Base-by-base conservation (phyloP, 148 eudicot species). In the Rhododendron mucronatum region DNA sequence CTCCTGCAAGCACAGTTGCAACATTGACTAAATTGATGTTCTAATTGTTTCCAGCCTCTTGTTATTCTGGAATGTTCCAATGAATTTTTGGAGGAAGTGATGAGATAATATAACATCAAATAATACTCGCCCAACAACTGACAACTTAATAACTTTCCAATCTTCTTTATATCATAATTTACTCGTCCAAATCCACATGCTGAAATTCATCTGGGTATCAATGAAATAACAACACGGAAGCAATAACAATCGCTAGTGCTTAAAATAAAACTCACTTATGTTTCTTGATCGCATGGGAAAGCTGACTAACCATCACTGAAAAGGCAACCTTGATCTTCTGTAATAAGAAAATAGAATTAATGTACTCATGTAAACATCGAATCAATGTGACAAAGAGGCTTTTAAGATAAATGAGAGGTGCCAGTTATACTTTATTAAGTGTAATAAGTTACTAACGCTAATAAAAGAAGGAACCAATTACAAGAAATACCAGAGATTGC, bases 221-320 rank as follows among this genome's bases (percentile, higher is more conserved):
- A 4, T n/a, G 18, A 82, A 37, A 61, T 11, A 82, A 41, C 18
- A 45, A 86, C 28, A 26, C 13, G 69, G 59, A 78, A 26, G 37
- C 45, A 65, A 81, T 15, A 71, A 84, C 0, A 78, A n/a, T 20
- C 16, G 3, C 30, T 10, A 77, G 44, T 44, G 12, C 26, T 30
- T 13, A 50, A 63, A 11, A n/a, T 75, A 82, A 47, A 35, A 90
- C 98, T 93, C 91, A 95, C 99, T 87, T 91, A 89, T 97, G 98
- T 84, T 92, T 90, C 89, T 88, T 85, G 76, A 94, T 87, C 16
- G 96, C 95, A 74, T 87, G 75, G 88, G 80, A 88, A 83, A 97
- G 95, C 63, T 90, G 91, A 80, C 83, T 84, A 83, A 90, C 86
- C 83, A 92, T 87, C 76, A 83, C 39, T n/a, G 96, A 92, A 85